Evolutionary conservation across 371 early-diverging fungal genomes (phyloP), one percentile per base, ranked within the genome.

Genomic region (Mucor piriformis): DNA sequence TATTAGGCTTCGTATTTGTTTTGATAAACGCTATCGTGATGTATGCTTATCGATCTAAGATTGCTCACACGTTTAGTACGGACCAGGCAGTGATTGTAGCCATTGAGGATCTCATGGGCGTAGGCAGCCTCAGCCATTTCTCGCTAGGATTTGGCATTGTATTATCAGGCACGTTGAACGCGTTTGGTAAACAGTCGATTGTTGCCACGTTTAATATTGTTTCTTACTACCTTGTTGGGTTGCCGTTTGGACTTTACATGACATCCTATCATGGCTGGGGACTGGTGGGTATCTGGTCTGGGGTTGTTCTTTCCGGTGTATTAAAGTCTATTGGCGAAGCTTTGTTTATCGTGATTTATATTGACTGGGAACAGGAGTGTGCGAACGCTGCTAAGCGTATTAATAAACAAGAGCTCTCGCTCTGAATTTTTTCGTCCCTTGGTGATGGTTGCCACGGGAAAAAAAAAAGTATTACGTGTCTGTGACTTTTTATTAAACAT

Each of bases 71-170:
- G 44, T 74, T 84, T 59, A 75, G 79, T 11, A 76, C 73, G 0
- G 85, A 85, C 50, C 63, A 72, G 50, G 63, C 61, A 12, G 90
- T 91, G 2, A 59, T 64, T 27, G 57, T 44, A 24, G 70, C 69
- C 16, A 66, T 67, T 2, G 57, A 59, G 43, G 89, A 89, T 32
- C 62, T 92, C 13, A 70, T 89, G 57, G 88, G 86, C 6, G 84
- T 91, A 44, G 93, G 89, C 35, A 88, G 91, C 46, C 71, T 89
- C 18, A 86, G 88, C 43, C 93, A 92, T 40, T 73, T 91, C 65
- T 86, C 79, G 6, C 37, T 66, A 38, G 79, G 74, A 7, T 50
- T 64, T 12, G 69, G 76, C n/a, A 61, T 64, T 27, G 54, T 76
- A 2, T 42, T 76, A 6, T 79, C 76, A 0, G 67, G 63, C 5